These are phyloP conservation scores for Raffaelea arxii DNA, from an alignment of 2,329 filamentous ascomycete genomes.

Conservation along the genomic window DNA sequence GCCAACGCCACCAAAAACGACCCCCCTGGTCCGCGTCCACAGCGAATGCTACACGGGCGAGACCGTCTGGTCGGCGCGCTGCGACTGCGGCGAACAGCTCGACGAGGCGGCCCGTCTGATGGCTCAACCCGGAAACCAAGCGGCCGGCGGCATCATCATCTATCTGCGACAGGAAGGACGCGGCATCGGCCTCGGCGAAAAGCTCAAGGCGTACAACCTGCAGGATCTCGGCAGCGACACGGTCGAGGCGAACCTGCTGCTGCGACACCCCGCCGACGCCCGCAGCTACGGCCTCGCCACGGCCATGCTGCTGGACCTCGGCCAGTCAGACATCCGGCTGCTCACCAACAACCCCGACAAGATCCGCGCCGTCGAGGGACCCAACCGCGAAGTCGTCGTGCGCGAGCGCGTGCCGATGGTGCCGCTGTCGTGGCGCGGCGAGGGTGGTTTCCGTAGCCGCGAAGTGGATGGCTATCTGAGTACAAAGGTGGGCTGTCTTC, in stretches of 20 bases:
- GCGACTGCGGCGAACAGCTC: constrained; percentile 94
- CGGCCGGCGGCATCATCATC: constrained; percentile 66
- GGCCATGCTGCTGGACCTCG: constrained; percentile 83
- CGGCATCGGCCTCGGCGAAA: constrained; percentile 88
- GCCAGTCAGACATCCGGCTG: constrained; percentile 66
- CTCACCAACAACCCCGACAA: constrained; percentile 98
- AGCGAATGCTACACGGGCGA: constrained; percentile 98
- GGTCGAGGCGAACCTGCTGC: constrained; percentile 84
- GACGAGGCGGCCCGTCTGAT: constrained; percentile 94
- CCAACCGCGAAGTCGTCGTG: constrained; percentile 77
- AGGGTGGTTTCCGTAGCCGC: constrained; percentile 71
- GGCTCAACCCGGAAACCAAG: constrained; percentile 55
- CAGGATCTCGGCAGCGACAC: constrained; percentile 97
- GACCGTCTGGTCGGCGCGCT: constrained; percentile 95
- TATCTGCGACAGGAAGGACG: constrained; percentile 94
- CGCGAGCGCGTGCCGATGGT: constrained; percentile 92
- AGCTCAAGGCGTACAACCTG: constrained; percentile 95
- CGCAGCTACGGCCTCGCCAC: constrained; percentile 94
- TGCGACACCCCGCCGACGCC: constrained; percentile 89
- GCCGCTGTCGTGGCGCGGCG: constrained; percentile 82
- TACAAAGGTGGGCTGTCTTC: constrained; percentile 62
- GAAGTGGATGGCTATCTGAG: constrained; percentile 92
- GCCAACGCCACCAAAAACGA: constrained; percentile 13
- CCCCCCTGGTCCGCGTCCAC: constrained; percentile 86
- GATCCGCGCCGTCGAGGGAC: constrained; percentile 86